Percentiles rank a stretch among this genome's conserved stretches.
Evolutionary conservation across 1,284 basidiomycete genomes (phyloP).

Genomic region (Afroboletus lepidellus): DNA sequence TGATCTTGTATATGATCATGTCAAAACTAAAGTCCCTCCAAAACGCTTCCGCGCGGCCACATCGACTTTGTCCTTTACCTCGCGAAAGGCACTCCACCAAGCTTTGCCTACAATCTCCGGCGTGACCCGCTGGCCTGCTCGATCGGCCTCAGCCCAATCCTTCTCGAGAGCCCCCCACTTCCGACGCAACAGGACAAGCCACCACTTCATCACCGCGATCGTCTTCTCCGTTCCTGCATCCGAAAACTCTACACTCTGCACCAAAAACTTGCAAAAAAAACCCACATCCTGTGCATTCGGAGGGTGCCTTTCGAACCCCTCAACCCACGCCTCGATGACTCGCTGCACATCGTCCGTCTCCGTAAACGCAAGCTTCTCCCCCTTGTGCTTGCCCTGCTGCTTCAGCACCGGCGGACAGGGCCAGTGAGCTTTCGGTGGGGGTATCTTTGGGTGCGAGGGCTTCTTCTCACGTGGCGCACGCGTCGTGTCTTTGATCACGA

Average conservation of each 20-base stretch:
- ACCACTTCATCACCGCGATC: conserved; percentile 73
- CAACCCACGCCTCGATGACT: conserved; percentile 73
- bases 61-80: conserved; percentile 64
- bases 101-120: conserved; percentile 50
- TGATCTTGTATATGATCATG: conserved; percentile 15
- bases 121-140: conserved; percentile 28
- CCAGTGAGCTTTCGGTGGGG: conserved; percentile 51
- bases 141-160: conserved; percentile 35
- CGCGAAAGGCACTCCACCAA: conserved; percentile 77
- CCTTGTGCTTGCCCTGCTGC: conserved; percentile 48
- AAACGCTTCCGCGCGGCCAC: conserved; percentile 56
- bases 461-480: conserved; percentile 21
- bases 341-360: conserved; percentile 67
- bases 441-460: conserved; percentile 34
- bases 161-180: conserved; percentile 55
- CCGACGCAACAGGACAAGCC: conserved; percentile 64
- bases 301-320: conserved; percentile 50
- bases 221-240: conserved; percentile 69
- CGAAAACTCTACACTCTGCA: conserved; percentile 60
- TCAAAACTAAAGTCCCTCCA: conserved; percentile 57
- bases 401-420: conserved; percentile 50
- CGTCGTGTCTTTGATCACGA: conserved; percentile 49
- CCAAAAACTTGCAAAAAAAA: conserved; percentile 68
- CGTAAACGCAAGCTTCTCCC: conserved; percentile 54
- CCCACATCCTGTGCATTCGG: conserved; percentile 72